Percentiles rank a stretch among this genome's conserved stretches.
phyloP scores from a whole-genome alignment of 2,329 filamentous ascomycete species.

The Epicoccum nigrum region DNA sequence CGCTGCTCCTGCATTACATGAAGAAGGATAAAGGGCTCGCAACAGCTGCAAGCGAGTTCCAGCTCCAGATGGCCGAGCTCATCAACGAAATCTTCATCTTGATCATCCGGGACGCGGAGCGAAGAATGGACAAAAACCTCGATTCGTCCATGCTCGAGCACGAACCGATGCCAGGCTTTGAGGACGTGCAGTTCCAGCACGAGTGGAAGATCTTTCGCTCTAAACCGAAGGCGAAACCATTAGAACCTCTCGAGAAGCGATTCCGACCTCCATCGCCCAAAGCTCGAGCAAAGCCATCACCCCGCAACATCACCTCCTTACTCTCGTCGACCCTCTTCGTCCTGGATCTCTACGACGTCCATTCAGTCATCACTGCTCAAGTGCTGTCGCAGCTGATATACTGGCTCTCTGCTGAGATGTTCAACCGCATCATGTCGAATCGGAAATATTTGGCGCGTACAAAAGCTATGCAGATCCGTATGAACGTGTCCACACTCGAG shows the following conservation, averaged over 20 bases:
- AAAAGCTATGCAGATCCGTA: conserved; percentile 99
- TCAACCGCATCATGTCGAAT: conserved; percentile 97
- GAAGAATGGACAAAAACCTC: conserved; percentile 93
- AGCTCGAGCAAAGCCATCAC: conserved; percentile 86
- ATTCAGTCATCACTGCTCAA: conserved; percentile 93
- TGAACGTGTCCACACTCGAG: conserved; percentile 95
- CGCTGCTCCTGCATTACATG: conserved; percentile 90
- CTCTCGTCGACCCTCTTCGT: conserved; percentile 96
- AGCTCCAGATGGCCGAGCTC: conserved; percentile 89
- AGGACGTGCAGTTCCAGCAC: conserved; percentile 95
- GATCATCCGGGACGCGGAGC: conserved; percentile 93
- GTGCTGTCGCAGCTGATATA: conserved; percentile 92
- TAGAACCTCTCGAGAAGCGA: conserved; percentile 87
- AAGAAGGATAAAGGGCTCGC: conserved; percentile 90
- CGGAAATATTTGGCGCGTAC: conserved; percentile 92
- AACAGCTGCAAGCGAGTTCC: conserved; percentile 83
- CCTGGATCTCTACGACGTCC: conserved; percentile 96
- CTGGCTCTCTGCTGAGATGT: conserved; percentile 94
- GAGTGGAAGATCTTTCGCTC: conserved; percentile 98
- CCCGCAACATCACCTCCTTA: conserved; percentile 92
- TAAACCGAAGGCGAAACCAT: conserved; percentile 82
- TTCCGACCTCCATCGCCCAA: conserved; percentile 93
- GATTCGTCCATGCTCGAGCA: conserved; percentile 95
- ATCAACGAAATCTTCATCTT: conserved; percentile 99
- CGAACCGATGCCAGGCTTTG: conserved; percentile 96